Percentiles rank a stretch among this genome's conserved stretches.
phyloP scores from a whole-genome alignment of 768 basidiomycete species.

The Kwoniella sp. region DNA sequence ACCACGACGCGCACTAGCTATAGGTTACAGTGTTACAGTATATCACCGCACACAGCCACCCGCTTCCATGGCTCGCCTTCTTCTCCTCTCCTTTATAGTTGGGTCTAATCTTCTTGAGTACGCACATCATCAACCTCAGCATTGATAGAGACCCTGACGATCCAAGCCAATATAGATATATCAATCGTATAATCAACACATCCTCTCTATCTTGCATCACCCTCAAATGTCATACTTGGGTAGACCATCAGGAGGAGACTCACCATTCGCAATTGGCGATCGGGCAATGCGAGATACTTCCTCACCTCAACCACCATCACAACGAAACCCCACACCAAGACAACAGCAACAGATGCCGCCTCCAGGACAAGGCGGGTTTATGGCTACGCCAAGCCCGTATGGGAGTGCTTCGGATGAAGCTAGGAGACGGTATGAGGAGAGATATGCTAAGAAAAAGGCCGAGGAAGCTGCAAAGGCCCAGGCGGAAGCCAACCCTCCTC shows the following conservation, averaged over 20 bases:
- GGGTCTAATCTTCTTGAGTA: too few species aligned
- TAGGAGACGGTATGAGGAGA: conserved; percentile 50
- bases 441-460: conserved; percentile 47
- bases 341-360: conserved; percentile 4
- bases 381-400: conserved; percentile 43
- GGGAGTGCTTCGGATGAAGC: conserved; percentile 50
- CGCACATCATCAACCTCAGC: too few species aligned
- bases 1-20: too few species aligned
- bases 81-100: not conserved
- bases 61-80: not conserved
- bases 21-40: too few species aligned
- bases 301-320: conserved; percentile 45
- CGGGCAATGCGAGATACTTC: conserved; percentile 50
- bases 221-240: conserved; percentile 36
- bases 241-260: conserved; percentile 41
- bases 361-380: conserved; percentile 26
- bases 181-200: too few species aligned
- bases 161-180: too few species aligned
- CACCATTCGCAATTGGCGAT: conserved; percentile 51
- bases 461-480: conserved; percentile 39
- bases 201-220: not conserved
- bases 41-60: conserved; percentile 2
- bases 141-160: too few species aligned
- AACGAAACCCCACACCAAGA: conserved; percentile 45
- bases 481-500: conserved; percentile 5